Evolutionary conservation across 2,329 filamentous ascomycete species (phyloP), one percentile per base, ranked within the genome.

Genomic region (Curvularia sp.): DNA sequence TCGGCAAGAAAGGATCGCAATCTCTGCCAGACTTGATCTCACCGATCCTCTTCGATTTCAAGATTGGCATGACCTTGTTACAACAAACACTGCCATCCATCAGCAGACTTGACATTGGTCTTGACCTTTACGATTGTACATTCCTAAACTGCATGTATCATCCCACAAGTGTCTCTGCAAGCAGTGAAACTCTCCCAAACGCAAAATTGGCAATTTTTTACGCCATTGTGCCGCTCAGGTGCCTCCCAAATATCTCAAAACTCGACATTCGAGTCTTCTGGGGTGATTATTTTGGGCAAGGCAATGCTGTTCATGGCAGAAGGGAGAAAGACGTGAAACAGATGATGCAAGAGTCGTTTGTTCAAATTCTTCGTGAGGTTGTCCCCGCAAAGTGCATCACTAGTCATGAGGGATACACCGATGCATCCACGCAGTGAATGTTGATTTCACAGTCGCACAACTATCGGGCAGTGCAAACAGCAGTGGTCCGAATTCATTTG

Each of bases 1-100:
- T 41, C 7, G 3, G 24, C 7, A 2, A 31, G 7, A 18, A 30
- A 3, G 18, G 3, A 22, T 13, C 9, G 12, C 18, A 3, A 13
- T 28, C 8, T 2, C 3, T 2, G 7, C 0, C 0, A 5, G 7
- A 12, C 3, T 6, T 48, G 2, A 1, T n/a, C 1, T 5, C 3
- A n/a, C 3, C 5, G 1, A 24, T 54, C 9, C 12, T 20, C 5
- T 1, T 1, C 2, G 46, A 44, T 4, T 13, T 35, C 1, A 7
- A 1, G 10, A 4, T 9, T 4, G 15, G 28, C 3, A 43, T 49
- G 1, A 0, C 4, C 3, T n/a, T 50, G 7, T n/a, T 43, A 26
- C 15, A 38, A 1, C 4, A 0, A 8, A 4, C 2, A 1, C 13
- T 55, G 3, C 38, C 46, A 9, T 44, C 35, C 4, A 12, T 50